Base-by-base conservation (phyloP, 495 filamentous ascomycete species). In the Massariosphaeria phaeospora region DNA sequence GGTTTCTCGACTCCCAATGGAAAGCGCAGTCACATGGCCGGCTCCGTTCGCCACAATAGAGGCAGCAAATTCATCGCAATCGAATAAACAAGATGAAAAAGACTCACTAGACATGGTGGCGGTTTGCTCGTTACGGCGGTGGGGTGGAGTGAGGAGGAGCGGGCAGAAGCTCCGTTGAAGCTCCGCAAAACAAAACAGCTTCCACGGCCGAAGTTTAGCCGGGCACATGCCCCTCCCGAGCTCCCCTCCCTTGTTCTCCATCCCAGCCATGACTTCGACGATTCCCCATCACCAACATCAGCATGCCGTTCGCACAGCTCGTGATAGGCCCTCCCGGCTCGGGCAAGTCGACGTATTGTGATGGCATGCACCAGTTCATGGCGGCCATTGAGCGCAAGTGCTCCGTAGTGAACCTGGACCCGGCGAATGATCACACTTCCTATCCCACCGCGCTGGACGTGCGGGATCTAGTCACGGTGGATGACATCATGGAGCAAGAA, bases 361-460 rank as follows among this genome's bases (percentile, higher is more conserved):
- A 96, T 80, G 93, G 93, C 60, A 95, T 98, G 88, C 88, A 95
- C 62, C 93, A 98, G 73, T 97, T 96, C 76, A 84, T 96, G 75
- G 81, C 81, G 50, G 91, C 93, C 43, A 95, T 98, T 65, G 88
- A 88, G 34, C 85, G 93, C 33, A 90, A 93, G 73, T 95, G 88
- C 74, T 93, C 89, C 11, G 79, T 95, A 34, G 87, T 96, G 51
- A 98, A 98, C 70, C 84, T 98, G 56, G 93, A 98, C 73, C 93
- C 93, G 29, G 93, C 93, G 39, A 98, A 98, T 75, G 93, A 98
- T 65, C 75, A 77, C 41, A 85, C 82, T 2, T 82, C 74, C 33
- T 91, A 90, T 63, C 81, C 83, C 3, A 89, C 84, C 70, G 90
- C 91, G 44, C 78, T 98, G 65, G 94, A 97, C 68, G 86, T 98